phyloP scores from a whole-genome alignment of 1,284 basidiomycete species.

The Cystobasidiaceae sp. region DNA sequence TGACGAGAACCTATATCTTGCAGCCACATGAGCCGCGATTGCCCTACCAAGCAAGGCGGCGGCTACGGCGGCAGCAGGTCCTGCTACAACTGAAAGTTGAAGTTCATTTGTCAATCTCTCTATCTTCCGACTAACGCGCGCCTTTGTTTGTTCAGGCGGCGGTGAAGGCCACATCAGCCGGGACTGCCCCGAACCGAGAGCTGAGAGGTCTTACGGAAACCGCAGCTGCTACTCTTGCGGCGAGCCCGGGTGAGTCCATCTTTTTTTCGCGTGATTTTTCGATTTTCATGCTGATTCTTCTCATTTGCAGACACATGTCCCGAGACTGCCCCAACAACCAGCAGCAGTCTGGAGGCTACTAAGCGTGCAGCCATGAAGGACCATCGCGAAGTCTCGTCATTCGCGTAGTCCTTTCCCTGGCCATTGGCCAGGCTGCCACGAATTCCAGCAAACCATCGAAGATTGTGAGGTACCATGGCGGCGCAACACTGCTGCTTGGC shows the following conservation, averaged over 20 bases:
- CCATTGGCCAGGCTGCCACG: background rate
- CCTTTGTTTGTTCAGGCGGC: too few species aligned
- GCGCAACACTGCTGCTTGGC: too few species aligned
- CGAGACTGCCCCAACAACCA: conserved; percentile 23
- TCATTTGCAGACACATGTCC: conserved; percentile 6
- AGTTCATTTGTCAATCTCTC: too few species aligned
- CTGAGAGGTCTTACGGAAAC: background rate
- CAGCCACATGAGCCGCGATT: conserved; percentile 78
- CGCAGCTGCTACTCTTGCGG: conserved; percentile 9
- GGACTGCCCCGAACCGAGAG: conserved; percentile 16
- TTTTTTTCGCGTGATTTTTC: background rate
- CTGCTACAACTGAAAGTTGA: conserved; percentile 27
- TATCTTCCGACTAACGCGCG: too few species aligned
- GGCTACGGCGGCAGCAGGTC: conserved; percentile 2
- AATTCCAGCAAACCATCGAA: too few species aligned
- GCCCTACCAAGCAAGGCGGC: conserved; percentile 45
- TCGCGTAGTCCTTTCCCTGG: background rate
- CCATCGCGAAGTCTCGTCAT: background rate
- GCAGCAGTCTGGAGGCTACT: conserved; percentile 28
- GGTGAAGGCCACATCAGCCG: conserved; percentile 18
- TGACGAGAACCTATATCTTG: conserved; percentile 33
- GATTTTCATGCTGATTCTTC: background rate
- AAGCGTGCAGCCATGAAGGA: background rate
- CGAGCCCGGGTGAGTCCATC: background rate
- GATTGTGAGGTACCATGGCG: too few species aligned